phyloP scores from a whole-genome alignment of 257 asterid species.

The Petrea volubilis region DNA sequence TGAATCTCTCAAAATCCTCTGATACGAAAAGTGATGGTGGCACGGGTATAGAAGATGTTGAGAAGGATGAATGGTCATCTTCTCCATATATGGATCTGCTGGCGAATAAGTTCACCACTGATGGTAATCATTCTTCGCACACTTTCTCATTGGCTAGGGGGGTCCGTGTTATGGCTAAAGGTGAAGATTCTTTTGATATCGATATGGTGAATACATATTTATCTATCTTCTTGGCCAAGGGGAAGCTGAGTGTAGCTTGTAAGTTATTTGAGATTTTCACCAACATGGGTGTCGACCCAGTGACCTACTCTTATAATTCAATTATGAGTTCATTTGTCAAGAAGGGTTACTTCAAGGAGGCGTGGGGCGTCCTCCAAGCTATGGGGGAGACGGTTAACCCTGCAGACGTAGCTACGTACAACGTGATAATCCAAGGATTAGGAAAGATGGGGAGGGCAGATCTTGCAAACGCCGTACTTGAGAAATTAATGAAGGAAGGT shows the following conservation, averaged over 20 bases:
- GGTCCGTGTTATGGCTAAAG: constrained; percentile 58
- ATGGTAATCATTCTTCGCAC: constrained; percentile 24
- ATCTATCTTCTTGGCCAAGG: constrained; percentile 81
- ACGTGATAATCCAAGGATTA: constrained; percentile 75
- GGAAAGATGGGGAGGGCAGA: constrained; percentile 95
- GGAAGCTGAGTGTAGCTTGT: constrained; percentile 89
- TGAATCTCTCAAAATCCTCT: constrained; percentile 35
- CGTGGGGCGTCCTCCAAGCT: constrained; percentile 73
- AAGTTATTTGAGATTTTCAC: constrained; percentile 86
- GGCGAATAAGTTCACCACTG: constrained; percentile 46
- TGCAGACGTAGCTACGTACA: constrained; percentile 83
- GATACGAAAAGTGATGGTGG: constrained; percentile 20
- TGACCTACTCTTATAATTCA: constrained; percentile 81
- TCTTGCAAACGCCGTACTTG: constrained; percentile 76
- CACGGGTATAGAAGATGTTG: constrained; percentile 27
- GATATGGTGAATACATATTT: constrained; percentile 91
- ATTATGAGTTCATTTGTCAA: constrained; percentile 87
- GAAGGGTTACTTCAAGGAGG: constrained; percentile 89
- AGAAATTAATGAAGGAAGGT: constrained; percentile 71
- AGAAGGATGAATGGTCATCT: constrained; percentile 84
- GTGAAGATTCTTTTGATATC: constrained; percentile 73
- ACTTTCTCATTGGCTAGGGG: constrained; percentile 54
- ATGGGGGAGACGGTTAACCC: constrained; percentile 73
- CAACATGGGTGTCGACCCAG: constrained; percentile 64
- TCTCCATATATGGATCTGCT: constrained; percentile 88